Evolutionary conservation across 2,329 filamentous ascomycete species (phyloP), one percentile per base, ranked within the genome.

Genomic region (Talaromyces sp.): DNA sequence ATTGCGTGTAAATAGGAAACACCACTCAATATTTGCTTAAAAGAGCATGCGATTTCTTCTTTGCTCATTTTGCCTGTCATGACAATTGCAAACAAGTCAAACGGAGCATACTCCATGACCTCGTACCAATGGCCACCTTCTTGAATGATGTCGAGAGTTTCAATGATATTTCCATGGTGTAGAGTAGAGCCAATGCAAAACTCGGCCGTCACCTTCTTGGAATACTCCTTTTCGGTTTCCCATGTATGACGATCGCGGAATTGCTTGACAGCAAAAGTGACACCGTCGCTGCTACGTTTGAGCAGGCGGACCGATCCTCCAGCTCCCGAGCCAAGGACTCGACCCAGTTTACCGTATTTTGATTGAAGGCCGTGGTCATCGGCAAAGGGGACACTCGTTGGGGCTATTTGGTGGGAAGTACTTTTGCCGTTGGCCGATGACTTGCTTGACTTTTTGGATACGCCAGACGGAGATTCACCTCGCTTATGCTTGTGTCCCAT

Each of bases 21-120:
- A 56, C 95, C 95, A 70, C 89, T 96, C 60, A 99, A 78, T 64
- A 99, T 97, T 74, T 99, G 95, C 66, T 98, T 80, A 69, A 96
- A 98, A 63, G 88, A 89, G 75, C 95, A 99, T 3, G 87, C 88
- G 62, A 98, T 85, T 74, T 99, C 95, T 67, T 96, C 89, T 62
- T 91, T 87, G 46, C 86, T 86, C 95, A 99, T 99, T 77, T 92
- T 96, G 38, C 95, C 95, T 0, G 95, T 98, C 95, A 99, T 99
- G 66, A 99, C 95, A 65, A 96, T 96, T 13, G 95, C 95, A 73
- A 99, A 99, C 31, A 99, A 83, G 73, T 99, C 95, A 70, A 83
- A 99, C 0, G 95, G 95, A 11, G 93, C 95, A 71, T 96, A 99
- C 72, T 99, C 95, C 95, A 99, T 99, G 49, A 99, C 95, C 71